These are phyloP conservation scores for Leccinum pallidistipes DNA, from an alignment of 1,284 basidiomycete species.

Conservation along the genomic window DNA sequence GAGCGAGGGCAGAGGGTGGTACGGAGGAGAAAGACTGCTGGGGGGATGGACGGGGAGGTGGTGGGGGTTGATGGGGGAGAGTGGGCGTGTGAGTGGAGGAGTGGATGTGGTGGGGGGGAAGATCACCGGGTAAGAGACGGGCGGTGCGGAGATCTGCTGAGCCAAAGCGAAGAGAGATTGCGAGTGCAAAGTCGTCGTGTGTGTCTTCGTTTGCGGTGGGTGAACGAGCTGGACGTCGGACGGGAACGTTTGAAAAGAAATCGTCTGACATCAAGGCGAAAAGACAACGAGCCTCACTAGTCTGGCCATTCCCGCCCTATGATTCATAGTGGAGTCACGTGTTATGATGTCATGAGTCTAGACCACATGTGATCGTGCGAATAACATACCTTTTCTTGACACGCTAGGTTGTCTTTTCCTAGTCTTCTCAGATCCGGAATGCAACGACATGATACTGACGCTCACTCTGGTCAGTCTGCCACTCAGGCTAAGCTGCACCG, in stretches of 20 bases:
- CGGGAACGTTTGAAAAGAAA: conserved; percentile 30
- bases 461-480: background rate
- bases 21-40: conserved; percentile 34
- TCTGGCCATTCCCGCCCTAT: background rate
- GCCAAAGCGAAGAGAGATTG: conserved; percentile 37
- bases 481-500: conserved; percentile 46
- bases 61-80: background rate
- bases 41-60: conserved; percentile 6
- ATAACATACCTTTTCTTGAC: conserved; percentile 3
- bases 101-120: conserved; percentile 7
- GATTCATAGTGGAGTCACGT: conserved; percentile 21
- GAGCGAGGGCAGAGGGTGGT: conserved; percentile 33
- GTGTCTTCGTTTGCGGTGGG: background rate
- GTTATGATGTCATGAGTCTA: conserved; percentile 35
- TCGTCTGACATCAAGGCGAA: conserved; percentile 29
- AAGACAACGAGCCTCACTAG: background rate
- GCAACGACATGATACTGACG: conserved; percentile 17
- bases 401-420: background rate
- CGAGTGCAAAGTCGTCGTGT: conserved; percentile 40
- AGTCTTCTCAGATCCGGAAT: conserved; percentile 17
- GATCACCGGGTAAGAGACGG: conserved; percentile 31
- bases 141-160: conserved; percentile 34
- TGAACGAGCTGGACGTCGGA: conserved; percentile 5
- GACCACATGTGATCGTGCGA: conserved; percentile 28
- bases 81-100: conserved; percentile 2